Evolutionary conservation across 768 basidiomycete species (phyloP), one percentile per base, ranked within the genome.

Genomic region (Leccinellum albellum): DNA sequence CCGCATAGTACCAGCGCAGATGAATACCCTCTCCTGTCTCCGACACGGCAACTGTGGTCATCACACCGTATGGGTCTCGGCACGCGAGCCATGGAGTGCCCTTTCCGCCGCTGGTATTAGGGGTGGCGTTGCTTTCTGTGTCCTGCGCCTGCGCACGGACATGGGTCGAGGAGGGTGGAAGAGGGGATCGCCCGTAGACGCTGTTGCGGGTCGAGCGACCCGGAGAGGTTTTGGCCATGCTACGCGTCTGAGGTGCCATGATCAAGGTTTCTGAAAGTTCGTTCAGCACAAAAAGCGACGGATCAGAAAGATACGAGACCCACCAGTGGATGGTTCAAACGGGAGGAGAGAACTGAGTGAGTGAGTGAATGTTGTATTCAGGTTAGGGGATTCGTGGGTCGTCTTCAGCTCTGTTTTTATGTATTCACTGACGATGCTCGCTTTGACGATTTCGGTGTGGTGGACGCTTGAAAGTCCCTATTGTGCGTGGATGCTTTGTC

Each of bases 221-320:
- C 0, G 64, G 58, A 3, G 65, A 62, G 23, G 40, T 1, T 31
- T 59, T 70, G 42, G 50, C 14, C n/a, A 55, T 15, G 29, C 61
- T 70, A 20, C 65, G 63, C 0, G 69, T 69, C 46, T 59, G 64
- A 37, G 69, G 70, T n/a, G 69, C 56, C 69, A 71, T 71, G 28
- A 10, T 45, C 35, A 50, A 29, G 2, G 53, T 57, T 8, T 6
- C 28, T 44, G 59, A 0, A 9, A 14, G 3, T 3, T 21, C 1
- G 3, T 45, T 57, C 32, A 57, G 37, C 31, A 14, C 6, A 4
- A 31, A 24, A 50, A 42, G 29, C 10, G 37, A 48, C 50, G 37
- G 24, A 15, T 4, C 21, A 20, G 15, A 24, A 28, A 20, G 37
- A 49, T 14, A 33, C 6, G 50, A 20, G 21, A 51, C 63, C 0